Conservation (phyloP, 176 grass and related monocot species). For the Areca catechu region DNA sequence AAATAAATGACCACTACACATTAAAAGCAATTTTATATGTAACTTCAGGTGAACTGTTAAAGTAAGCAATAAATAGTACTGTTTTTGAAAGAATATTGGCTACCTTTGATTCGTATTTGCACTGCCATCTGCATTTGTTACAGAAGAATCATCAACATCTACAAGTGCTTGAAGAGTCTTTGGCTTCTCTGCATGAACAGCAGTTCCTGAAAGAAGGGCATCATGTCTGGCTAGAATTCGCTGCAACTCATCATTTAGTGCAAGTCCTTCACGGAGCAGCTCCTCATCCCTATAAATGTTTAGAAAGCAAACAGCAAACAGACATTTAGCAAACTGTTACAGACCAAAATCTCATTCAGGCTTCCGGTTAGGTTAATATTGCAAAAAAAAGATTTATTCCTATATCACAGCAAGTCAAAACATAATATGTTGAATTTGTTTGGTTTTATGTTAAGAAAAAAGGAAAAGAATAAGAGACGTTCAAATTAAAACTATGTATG, state of each 20-base stretch:
- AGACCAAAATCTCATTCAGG: conserved; percentile 2
- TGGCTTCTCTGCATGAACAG: conserved; percentile 74
- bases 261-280: conserved; percentile 79
- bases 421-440: too few relatives aligned
- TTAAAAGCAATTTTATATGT: too few relatives aligned
- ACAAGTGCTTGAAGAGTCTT: conserved; percentile 84
- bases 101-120: conserved; percentile 49
- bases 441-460: too few relatives aligned
- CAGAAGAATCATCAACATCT: conserved; percentile 52
- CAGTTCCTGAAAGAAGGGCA: conserved; percentile 78
- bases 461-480: too few relatives aligned
- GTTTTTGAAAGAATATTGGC: too few relatives aligned
- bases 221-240: conserved; percentile 84
- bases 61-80: too few relatives aligned
- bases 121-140: neutral
- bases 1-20: too few relatives aligned
- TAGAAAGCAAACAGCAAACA: neutral
- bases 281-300: conserved; percentile 72
- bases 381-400: too few relatives aligned
- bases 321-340: neutral
- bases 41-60: too few relatives aligned
- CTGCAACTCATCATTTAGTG: conserved; percentile 96
- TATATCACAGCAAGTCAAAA: too few relatives aligned
- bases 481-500: too few relatives aligned
- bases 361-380: too few relatives aligned